phyloP scores from a whole-genome alignment of 192 early-diverging fungal species.

The Dissophora globulifera region DNA sequence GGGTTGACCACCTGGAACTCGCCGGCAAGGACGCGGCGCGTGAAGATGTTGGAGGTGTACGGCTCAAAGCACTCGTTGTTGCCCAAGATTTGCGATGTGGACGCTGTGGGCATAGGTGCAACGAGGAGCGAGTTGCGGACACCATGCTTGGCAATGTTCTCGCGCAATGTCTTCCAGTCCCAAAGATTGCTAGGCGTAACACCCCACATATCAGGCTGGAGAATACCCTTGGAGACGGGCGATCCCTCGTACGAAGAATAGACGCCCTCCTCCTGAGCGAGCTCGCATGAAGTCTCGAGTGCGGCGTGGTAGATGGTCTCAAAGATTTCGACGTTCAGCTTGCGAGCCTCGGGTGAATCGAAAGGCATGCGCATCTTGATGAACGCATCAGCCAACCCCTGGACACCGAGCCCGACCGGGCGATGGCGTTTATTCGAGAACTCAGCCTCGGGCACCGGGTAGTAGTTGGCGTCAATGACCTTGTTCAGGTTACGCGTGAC shows the following conservation, averaged over 20 bases:
- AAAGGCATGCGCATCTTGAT: conserved; percentile 95
- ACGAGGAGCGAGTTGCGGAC: conserved; percentile 95
- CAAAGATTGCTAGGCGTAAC: conserved; percentile 82
- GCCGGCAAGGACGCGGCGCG: conserved; percentile 94
- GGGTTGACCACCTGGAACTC: conserved; percentile 99
- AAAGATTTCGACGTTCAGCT: conserved; percentile 90
- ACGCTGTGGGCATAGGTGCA: conserved; percentile 98
- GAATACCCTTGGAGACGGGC: conserved; percentile 86
- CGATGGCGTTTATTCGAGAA: conserved; percentile 93
- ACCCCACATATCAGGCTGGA: conserved; percentile 97
- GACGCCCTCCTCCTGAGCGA: conserved; percentile 80
- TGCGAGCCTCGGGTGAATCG: conserved; percentile 84
- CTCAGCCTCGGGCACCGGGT: conserved; percentile 90
- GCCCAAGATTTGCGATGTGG: conserved; percentile 96
- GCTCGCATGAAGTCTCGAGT: conserved; percentile 90
- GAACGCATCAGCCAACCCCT: conserved; percentile 98
- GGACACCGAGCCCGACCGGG: conserved; percentile 95
- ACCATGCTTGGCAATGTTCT: conserved; percentile 82
- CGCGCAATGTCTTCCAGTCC: conserved; percentile 90
- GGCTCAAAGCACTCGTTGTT: conserved; percentile 98
- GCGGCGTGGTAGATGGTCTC: conserved; percentile 98
- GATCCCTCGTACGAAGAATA: conserved; percentile 92
- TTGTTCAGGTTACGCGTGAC: conserved; percentile 93
- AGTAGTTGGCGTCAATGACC: conserved; percentile 97
- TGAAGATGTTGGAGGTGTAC: conserved; percentile 94